Percentiles rank a stretch among this genome's conserved stretches.
Evolutionary conservation across 1,284 basidiomycete genomes (phyloP).

Genomic region (Puccinia polysora): DNA sequence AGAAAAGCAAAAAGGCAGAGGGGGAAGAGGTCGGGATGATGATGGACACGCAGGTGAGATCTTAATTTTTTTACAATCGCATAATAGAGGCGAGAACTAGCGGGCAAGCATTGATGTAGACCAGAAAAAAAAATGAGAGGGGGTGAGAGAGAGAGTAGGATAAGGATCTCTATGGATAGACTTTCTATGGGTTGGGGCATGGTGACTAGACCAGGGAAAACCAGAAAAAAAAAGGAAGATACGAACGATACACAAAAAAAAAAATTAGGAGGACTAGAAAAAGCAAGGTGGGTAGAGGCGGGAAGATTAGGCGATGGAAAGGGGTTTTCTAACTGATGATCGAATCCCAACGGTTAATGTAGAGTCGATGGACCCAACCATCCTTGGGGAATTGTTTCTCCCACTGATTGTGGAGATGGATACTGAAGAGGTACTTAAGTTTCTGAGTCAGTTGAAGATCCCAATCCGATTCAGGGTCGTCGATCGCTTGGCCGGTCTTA

Average conservation of each 20-base stretch:
- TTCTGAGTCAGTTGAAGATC: slow-evolving; percentile 59
- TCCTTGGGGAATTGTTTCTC: slow-evolving; percentile 67
- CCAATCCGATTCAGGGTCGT: slow-evolving; percentile 64
- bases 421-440: slow-evolving; percentile 69
- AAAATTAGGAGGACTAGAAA: too few relatives aligned
- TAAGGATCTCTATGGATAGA: too few relatives aligned
- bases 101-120: neutral
- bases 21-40: too few relatives aligned
- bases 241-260: too few relatives aligned
- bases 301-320: too few relatives aligned
- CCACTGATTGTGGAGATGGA: slow-evolving; percentile 93
- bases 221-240: too few relatives aligned
- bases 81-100: neutral
- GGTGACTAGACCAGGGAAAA: too few relatives aligned
- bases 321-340: neutral
- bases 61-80: too few relatives aligned
- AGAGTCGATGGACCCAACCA: slow-evolving; percentile 64
- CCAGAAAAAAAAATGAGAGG: neutral
- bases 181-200: too few relatives aligned
- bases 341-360: slow-evolving; percentile 19
- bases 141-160: neutral
- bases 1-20: too few relatives aligned
- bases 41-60: too few relatives aligned
- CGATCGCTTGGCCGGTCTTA: slow-evolving; percentile 61
- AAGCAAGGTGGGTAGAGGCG: too few relatives aligned